Base-by-base conservation (phyloP, 352 stramenopile species). In the Phytophthora pini region DNA sequence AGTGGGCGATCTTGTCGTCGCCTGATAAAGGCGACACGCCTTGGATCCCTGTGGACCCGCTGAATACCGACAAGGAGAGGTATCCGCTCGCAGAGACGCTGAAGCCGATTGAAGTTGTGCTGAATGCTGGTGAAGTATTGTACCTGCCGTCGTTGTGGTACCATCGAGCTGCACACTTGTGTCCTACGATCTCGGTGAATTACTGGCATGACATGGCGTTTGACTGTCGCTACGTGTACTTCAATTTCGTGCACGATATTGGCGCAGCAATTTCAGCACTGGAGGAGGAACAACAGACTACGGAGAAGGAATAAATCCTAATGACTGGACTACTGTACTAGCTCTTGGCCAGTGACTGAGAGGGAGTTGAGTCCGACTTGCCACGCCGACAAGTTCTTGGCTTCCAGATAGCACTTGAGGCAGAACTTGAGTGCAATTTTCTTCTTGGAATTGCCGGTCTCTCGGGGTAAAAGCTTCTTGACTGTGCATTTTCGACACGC, bases 141-240 rank as follows among this genome's bases (percentile, higher is more conserved):
- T 95, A 92, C 58, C 52, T 94, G 48, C 87, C 87, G 9, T 83
- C 84, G 31, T 83, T 95, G 70, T 95, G 87, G 87, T 95, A 94
- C 63, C 87, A 95, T 61, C 85, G 84, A 39, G 87, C 84, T 12
- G 87, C 87, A 13, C 84, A 95, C 48, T 64, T 90, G n/a, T 79
- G 74, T 39, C 40, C 73, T 17, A 95, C 87, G 8, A 89, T 95
- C 20, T 89, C 87, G 44, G 84, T 95, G n/a, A 95, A 95, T 53
- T 95, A 95, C 68, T 95, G 87, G 87, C 87, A 95, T 50, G 87
- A 95, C 70, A 95, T 95, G 87, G 77, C 92, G 46, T 95, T 95
- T 40, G 85, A 95, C 68, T 92, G 80, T 65, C 84, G 82, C 39
- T 95, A 92, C 59, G 84, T 93, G 13, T 95, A 95, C 74, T 95